Percentiles rank a stretch among this genome's conserved stretches.
phyloP scores from a whole-genome alignment of 2,329 filamentous ascomycete species.

The Didymosphaeria variabile region DNA sequence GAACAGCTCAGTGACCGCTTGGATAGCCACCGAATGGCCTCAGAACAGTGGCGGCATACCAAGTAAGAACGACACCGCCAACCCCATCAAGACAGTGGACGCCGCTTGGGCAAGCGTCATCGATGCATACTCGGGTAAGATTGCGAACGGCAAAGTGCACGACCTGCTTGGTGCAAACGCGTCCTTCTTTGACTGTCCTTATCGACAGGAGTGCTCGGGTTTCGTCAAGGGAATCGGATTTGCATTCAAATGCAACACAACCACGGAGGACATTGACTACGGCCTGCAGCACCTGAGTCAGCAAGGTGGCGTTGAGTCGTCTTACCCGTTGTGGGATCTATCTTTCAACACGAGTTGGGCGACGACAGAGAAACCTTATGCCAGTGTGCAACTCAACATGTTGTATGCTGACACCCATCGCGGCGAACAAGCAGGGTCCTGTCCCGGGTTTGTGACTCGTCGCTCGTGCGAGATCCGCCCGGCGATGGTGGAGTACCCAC shows the following conservation, averaged over 20 bases:
- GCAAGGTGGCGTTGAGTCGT: constrained; percentile 8
- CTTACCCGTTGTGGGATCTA: constrained; percentile 31
- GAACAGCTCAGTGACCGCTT: constrained; percentile 30
- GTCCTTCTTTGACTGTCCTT: constrained; percentile 33
- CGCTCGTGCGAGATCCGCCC: constrained; percentile 31
- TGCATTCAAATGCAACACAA: constrained; percentile 27
- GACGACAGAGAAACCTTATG: constrained; percentile 22
- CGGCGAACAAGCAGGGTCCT: constrained; percentile 19
- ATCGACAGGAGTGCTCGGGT: constrained; percentile 31
- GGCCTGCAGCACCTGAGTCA: constrained; percentile 23
- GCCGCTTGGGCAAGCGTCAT: constrained; percentile 29
- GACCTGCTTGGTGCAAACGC: constrained; percentile 22
- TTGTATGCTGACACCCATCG: constrained; percentile 28
- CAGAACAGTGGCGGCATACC: constrained; percentile 30
- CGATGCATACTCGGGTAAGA: constrained; percentile 32
- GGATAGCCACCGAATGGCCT: constrained; percentile 30
- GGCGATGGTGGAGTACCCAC: constrained; percentile 30
- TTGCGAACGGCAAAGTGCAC: constrained; percentile 36
- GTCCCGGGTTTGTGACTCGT: constrained; percentile 26
- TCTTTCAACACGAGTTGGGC: constrained; percentile 26
- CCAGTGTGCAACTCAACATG: constrained; percentile 31
- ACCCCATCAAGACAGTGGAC: constrained; percentile 31
- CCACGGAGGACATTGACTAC: constrained; percentile 27
- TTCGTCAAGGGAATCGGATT: constrained; percentile 28
- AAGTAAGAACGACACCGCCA: constrained; percentile 26